Percentiles rank a stretch among this genome's conserved stretches.
These are phyloP conservation scores for Umbelopsis ramanniana DNA, from an alignment of 192 early-diverging fungal species.

Conservation along the genomic window DNA sequence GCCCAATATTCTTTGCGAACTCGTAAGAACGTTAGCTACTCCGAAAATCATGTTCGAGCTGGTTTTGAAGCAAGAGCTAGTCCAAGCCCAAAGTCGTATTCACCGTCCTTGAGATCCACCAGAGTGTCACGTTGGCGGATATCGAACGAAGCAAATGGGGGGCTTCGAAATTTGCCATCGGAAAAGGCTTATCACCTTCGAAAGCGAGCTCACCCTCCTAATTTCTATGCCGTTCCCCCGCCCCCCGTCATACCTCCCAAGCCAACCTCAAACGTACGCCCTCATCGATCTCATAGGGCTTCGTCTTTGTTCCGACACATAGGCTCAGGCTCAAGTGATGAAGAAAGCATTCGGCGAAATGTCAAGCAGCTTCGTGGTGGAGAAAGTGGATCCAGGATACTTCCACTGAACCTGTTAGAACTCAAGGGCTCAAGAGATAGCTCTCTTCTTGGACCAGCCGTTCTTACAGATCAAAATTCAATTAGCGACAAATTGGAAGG, in stretches of 20 bases:
- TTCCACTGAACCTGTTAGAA: conserved; percentile 4
- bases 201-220: conserved; percentile 19
- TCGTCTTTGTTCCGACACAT: not conserved
- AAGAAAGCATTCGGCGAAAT: conserved; percentile 10
- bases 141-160: not conserved
- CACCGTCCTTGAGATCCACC: not conserved
- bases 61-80: not conserved
- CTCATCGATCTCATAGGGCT: not conserved
- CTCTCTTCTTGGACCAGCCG: conserved; percentile 6
- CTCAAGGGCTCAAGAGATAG: conserved; percentile 1
- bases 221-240: conserved; percentile 4
- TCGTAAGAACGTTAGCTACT: conserved; percentile 10
- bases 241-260: conserved; percentile 1
- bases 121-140: conserved; percentile 14
- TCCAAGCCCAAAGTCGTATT: not conserved
- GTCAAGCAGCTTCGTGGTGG: conserved; percentile 11
- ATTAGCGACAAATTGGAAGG: conserved; percentile 9
- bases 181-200: conserved; percentile 15
- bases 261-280: not conserved
- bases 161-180: not conserved
- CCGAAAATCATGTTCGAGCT: not conserved
- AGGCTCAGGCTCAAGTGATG: conserved; percentile 14
- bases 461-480: not conserved
- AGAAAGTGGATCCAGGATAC: conserved; percentile 7
- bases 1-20: not conserved